Conservation (phyloP, 768 basidiomycete genomes). For the Daedaleopsis sinensis region DNA sequence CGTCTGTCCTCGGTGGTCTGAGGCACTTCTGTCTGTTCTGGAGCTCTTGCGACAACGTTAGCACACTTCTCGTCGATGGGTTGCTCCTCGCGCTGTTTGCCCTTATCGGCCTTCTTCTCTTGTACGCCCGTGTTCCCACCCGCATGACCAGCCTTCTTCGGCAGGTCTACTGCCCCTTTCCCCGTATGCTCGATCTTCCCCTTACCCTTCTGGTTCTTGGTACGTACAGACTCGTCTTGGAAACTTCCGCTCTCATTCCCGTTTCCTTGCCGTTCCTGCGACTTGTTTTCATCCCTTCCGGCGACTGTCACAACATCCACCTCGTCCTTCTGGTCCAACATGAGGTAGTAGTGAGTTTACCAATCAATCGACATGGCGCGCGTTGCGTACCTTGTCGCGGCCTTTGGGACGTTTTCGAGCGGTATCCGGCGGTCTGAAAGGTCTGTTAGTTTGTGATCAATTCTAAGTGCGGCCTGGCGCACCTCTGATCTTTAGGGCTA, state of each 20-base stretch:
- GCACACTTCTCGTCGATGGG: too few relatives aligned
- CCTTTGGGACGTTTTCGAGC: background rate
- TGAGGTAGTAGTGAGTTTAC: too few relatives aligned
- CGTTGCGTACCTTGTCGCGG: background rate
- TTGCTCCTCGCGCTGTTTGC: background rate
- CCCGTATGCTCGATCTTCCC: background rate
- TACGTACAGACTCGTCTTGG: too few relatives aligned
- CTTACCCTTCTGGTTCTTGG: background rate
- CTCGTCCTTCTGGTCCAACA: too few relatives aligned
- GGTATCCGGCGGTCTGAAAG: background rate
- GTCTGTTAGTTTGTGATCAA: too few relatives aligned
- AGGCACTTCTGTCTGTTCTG: background rate
- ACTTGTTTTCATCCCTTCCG: too few relatives aligned
- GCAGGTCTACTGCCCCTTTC: too few relatives aligned
- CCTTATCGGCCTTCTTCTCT: background rate
- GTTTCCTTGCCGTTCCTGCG: too few relatives aligned
- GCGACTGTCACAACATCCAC: too few relatives aligned
- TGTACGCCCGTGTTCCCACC: background rate
- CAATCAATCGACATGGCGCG: too few relatives aligned
- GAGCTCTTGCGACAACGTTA: too few relatives aligned
- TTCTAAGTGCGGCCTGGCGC: background rate
- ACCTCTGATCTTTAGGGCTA: background rate
- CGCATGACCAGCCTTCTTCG: background rate
- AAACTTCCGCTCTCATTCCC: too few relatives aligned
- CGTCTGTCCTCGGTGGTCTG: background rate